phyloP scores from a whole-genome alignment of 2,329 filamentous ascomycete species.

The Aspergillus sclerotialis region DNA sequence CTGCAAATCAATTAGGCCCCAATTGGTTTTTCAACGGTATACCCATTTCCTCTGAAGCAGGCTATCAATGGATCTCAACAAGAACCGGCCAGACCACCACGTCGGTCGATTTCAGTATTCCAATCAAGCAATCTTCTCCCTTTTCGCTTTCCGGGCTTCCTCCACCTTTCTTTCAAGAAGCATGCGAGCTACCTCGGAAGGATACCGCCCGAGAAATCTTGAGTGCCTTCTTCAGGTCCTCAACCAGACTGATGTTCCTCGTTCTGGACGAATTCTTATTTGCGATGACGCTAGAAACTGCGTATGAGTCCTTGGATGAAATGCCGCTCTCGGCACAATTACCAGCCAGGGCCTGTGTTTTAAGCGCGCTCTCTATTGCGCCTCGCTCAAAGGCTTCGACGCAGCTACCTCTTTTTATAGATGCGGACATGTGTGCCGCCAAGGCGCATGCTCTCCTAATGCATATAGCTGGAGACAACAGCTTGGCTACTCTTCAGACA shows the following conservation, averaged over 20 bases:
- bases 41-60: conserved; percentile 9
- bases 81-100: conserved; percentile 9
- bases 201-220: conserved; percentile 2
- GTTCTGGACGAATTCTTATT: conserved; percentile 7
- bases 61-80: conserved; percentile 9
- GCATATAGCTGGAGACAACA: conserved; percentile 3
- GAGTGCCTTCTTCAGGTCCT: conserved; percentile 4
- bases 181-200: conserved; percentile 7
- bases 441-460: conserved; percentile 7
- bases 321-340: conserved; percentile 1
- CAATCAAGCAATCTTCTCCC: neutral
- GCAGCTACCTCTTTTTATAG: neutral
- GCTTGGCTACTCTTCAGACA: conserved; percentile 8
- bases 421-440: conserved; percentile 4
- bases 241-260: conserved; percentile 5
- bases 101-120: conserved; percentile 7
- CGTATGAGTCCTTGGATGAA: conserved; percentile 4
- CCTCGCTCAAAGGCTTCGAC: neutral
- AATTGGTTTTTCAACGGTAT: conserved; percentile 15
- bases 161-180: neutral
- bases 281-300: conserved; percentile 5
- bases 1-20: conserved; percentile 8
- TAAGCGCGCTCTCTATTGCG: conserved; percentile 6
- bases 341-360: conserved; percentile 8
- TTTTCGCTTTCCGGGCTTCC: neutral